Evolutionary conservation across 768 basidiomycete genomes (phyloP).

Genomic region (Gelatoporia subvermispora): DNA sequence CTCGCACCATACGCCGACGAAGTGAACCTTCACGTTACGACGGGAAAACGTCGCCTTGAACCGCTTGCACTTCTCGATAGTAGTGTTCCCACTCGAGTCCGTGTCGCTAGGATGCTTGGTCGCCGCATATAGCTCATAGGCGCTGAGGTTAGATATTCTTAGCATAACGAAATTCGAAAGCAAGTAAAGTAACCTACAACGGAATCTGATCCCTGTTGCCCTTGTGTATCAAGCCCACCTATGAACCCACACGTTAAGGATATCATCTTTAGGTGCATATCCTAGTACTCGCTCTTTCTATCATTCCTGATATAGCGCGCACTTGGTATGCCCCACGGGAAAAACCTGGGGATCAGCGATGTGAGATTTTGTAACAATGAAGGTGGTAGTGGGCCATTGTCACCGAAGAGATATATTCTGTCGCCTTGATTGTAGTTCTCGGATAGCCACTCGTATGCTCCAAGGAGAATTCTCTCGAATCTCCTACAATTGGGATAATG

Average conservation of each 20-base stretch:
- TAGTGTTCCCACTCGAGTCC: neutral
- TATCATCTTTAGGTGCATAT: no score
- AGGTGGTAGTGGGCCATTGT: neutral
- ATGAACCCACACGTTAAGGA: neutral
- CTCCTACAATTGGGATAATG: constrained; percentile 5
- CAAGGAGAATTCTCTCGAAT: constrained; percentile 13
- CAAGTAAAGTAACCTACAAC: constrained; percentile 10
- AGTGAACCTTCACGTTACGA: constrained; percentile 23
- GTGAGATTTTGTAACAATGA: neutral
- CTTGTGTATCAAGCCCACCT: constrained; percentile 29
- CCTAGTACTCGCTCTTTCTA: constrained; percentile 25
- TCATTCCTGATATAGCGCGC: constrained; percentile 36
- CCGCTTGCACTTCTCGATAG: neutral
- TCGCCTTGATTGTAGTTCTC: constrained; percentile 27
- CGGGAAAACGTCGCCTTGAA: constrained; percentile 27
- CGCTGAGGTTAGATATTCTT: constrained; percentile 5
- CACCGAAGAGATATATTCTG: constrained; percentile 33
- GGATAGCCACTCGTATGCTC: constrained; percentile 29
- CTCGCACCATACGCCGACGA: constrained; percentile 29
- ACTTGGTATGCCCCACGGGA: constrained; percentile 41
- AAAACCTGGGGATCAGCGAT: constrained; percentile 26
- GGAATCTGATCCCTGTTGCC: constrained; percentile 30
- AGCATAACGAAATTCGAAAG: neutral
- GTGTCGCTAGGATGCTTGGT: neutral
- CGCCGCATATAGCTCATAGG: constrained; percentile 12